phyloP scores from a whole-genome alignment of 2,329 filamentous ascomycete species.

The Aspergillus quadricinctus region DNA sequence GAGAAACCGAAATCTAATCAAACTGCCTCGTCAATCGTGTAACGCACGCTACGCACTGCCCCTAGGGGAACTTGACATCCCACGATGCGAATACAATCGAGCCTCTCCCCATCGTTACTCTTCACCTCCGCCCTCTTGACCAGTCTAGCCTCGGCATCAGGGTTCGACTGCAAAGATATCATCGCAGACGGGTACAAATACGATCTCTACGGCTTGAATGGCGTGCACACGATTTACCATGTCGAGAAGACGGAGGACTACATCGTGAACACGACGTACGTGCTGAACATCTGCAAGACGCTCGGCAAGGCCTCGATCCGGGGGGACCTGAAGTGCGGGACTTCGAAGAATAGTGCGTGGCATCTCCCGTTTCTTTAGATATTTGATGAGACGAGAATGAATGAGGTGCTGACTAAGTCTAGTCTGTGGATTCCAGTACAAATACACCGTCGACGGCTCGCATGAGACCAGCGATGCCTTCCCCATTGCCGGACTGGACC shows the following conservation, averaged over 20 bases:
- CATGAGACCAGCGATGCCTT: slow-evolving; percentile 56
- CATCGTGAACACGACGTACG: slow-evolving; percentile 34
- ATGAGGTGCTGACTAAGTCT: not conserved
- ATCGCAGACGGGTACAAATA: slow-evolving; percentile 35
- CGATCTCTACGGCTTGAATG: slow-evolving; percentile 35
- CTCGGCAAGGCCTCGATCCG: slow-evolving; percentile 25
- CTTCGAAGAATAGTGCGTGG: slow-evolving; percentile 34
- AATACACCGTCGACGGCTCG: slow-evolving; percentile 45
- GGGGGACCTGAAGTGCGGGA: slow-evolving; percentile 27
- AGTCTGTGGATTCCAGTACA: slow-evolving; percentile 73
- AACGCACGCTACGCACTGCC: slow-evolving; percentile 1
- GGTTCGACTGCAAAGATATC: slow-evolving; percentile 38
- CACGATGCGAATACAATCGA: slow-evolving; percentile 33
- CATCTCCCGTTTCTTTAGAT: no score
- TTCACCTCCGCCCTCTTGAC: slow-evolving; percentile 22
- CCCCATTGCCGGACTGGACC: slow-evolving; percentile 70
- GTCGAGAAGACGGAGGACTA: slow-evolving; percentile 23
- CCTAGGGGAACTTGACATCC: not conserved
- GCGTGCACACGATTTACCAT: slow-evolving; percentile 34
- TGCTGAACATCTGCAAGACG: slow-evolving; percentile 33
- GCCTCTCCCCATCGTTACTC: slow-evolving; percentile 20
- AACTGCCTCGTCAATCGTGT: not conserved
- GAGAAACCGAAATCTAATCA: no score
- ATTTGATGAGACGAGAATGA: no score
- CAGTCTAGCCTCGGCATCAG: slow-evolving; percentile 24